Evolutionary conservation across 169 alveolate species (phyloP).

Genomic region (Plasmodium sp.): DNA sequence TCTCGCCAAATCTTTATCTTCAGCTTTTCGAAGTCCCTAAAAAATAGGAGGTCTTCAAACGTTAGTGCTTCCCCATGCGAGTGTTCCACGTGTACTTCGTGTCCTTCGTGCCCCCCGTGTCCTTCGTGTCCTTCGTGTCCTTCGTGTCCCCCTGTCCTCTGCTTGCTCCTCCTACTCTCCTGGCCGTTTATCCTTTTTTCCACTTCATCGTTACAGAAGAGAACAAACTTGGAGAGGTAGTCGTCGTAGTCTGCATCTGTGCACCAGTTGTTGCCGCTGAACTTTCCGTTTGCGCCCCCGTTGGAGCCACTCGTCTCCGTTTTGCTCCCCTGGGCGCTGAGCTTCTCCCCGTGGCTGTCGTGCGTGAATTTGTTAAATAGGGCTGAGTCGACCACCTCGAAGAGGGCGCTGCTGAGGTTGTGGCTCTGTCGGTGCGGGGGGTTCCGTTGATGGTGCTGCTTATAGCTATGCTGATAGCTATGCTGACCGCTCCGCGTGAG

Average conservation of each 20-base stretch:
- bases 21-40: constrained; percentile 18
- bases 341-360: constrained; percentile 43
- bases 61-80: not conserved
- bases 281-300: not conserved
- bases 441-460: too few species aligned
- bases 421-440: not conserved
- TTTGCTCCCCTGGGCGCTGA: not conserved
- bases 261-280: not conserved
- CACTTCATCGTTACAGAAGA: constrained; percentile 16
- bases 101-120: too few species aligned
- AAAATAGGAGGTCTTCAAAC: constrained; percentile 9
- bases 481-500: not conserved
- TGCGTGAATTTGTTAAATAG: constrained; percentile 18
- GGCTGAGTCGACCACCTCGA: not conserved
- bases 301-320: not conserved
- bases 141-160: not conserved
- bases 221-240: not conserved
- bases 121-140: not conserved
- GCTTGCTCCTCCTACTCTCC: not conserved
- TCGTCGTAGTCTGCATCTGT: constrained; percentile 11
- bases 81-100: not conserved
- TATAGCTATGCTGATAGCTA: too few species aligned
- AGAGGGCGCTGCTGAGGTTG: not conserved
- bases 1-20: constrained; percentile 16
- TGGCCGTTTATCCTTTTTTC: constrained; percentile 1